A percentile compares a stretch with the other conserved stretches of the same genome.
Conservation (phyloP, 2,329 filamentous ascomycete species). For the Ceratocystis colombiana region DNA sequence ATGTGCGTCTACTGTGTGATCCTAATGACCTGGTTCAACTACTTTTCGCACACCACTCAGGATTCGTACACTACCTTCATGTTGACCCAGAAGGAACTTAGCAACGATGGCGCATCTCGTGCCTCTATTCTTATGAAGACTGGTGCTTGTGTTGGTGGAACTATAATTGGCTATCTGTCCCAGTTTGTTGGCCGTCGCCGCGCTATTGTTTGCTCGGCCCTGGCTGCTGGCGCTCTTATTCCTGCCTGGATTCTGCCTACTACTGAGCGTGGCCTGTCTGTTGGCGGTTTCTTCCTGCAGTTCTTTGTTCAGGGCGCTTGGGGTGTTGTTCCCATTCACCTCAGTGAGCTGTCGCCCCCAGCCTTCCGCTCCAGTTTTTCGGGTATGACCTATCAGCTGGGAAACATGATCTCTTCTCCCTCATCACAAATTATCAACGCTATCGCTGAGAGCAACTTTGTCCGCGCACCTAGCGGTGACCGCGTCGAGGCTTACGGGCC, state of each 20-base stretch:
- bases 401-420: constrained; percentile 61
- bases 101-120: constrained; percentile 54
- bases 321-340: constrained; percentile 66
- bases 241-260: constrained; percentile 60
- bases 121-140: constrained; percentile 74
- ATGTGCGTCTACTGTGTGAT: constrained; percentile 68
- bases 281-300: constrained; percentile 64
- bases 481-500: constrained; percentile 61
- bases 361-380: constrained; percentile 65
- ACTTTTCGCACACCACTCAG: constrained; percentile 68
- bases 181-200: constrained; percentile 66
- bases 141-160: constrained; percentile 64
- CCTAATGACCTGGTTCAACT: constrained; percentile 68
- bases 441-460: constrained; percentile 52
- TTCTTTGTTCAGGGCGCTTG: constrained; percentile 70
- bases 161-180: constrained; percentile 61
- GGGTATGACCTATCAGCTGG: constrained; percentile 65
- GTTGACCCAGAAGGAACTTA: constrained; percentile 59
- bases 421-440: constrained; percentile 70
- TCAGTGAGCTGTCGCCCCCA: constrained; percentile 66
- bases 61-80: constrained; percentile 77
- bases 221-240: constrained; percentile 53
- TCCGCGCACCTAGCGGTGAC: constrained; percentile 46
- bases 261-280: constrained; percentile 50
- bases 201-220: constrained; percentile 50